A percentile compares a stretch with the other conserved stretches of the same genome.
These are phyloP conservation scores for Decorospora gaudefroyi DNA, from an alignment of 2,329 filamentous ascomycete genomes.

Conservation along the genomic window DNA sequence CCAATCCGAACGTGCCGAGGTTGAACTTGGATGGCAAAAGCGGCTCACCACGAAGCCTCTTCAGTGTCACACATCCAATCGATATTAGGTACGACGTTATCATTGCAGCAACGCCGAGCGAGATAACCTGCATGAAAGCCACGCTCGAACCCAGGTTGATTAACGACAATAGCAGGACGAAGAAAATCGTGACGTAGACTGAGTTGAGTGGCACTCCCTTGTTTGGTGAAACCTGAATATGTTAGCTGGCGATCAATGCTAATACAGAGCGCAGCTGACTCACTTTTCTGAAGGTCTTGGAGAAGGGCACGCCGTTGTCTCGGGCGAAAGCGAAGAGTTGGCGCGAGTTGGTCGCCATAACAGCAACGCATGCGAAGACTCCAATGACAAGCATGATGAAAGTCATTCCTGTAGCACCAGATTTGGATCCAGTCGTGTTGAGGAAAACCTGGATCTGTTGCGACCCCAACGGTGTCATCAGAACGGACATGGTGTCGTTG, in stretches of 20 bases:
- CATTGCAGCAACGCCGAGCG: conserved; percentile 22
- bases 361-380: conserved; percentile 26
- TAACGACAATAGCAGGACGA: conserved; percentile 31
- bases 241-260: not conserved
- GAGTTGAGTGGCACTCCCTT: conserved; percentile 33
- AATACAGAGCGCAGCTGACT: conserved; percentile 47
- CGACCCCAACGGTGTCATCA: conserved; percentile 22
- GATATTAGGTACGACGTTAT: conserved; percentile 44
- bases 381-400: conserved; percentile 30
- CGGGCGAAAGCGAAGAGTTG: conserved; percentile 39
- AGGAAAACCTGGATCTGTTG: conserved; percentile 33
- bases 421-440: conserved; percentile 26
- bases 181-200: conserved; percentile 22
- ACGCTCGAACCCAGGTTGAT: conserved; percentile 37
- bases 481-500: conserved; percentile 13
- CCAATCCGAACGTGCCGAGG: conserved; percentile 51
- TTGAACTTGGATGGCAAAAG: conserved; percentile 54
- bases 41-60: conserved; percentile 50
- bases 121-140: conserved; percentile 28
- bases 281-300: conserved; percentile 29
- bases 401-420: conserved; percentile 25
- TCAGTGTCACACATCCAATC: conserved; percentile 53
- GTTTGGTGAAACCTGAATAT: conserved; percentile 20
- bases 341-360: conserved; percentile 31
- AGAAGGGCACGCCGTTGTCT: conserved; percentile 38